A percentile compares a stretch with the other conserved stretches of the same genome.
phyloP scores from a whole-genome alignment of 805 yeast genomes.

The Wickerhamomyces bovis region DNA sequence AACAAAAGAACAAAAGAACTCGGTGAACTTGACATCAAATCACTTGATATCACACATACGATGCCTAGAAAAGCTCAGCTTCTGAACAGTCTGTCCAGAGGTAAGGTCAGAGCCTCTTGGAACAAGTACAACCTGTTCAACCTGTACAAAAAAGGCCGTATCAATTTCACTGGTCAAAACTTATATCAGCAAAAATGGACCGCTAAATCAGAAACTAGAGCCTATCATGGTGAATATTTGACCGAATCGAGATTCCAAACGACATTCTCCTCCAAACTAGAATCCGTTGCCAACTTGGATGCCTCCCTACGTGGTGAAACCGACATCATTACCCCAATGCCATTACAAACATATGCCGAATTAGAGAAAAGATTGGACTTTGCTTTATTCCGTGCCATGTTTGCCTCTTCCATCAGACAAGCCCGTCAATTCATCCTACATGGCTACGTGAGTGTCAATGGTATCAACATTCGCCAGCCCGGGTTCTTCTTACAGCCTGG shows the following conservation, averaged over 20 bases:
- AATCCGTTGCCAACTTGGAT: slow-evolving; percentile 85
- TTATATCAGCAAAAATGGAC: slow-evolving; percentile 88
- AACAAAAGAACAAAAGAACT: no score
- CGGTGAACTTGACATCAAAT: not conserved
- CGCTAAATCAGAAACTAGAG: slow-evolving; percentile 86
- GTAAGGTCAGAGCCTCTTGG: slow-evolving; percentile 82
- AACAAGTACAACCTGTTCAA: slow-evolving; percentile 90
- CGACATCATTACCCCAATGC: slow-evolving; percentile 66
- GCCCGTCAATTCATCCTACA: slow-evolving; percentile 82
- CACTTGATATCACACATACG: not conserved
- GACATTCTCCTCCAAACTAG: slow-evolving; percentile 59
- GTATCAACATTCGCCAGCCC: slow-evolving; percentile 71
- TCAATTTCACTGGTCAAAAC: slow-evolving; percentile 53
- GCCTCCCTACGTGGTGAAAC: slow-evolving; percentile 62
- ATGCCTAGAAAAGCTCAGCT: slow-evolving; percentile 62
- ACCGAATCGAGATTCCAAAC: slow-evolving; percentile 80
- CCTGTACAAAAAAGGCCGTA: slow-evolving; percentile 63
- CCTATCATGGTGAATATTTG: slow-evolving; percentile 91
- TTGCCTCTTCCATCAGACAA: slow-evolving; percentile 90
- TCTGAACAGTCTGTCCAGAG: slow-evolving; percentile 54
- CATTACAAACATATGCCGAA: slow-evolving; percentile 82
- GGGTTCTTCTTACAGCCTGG: slow-evolving; percentile 75
- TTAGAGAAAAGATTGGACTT: slow-evolving; percentile 85
- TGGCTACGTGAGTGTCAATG: slow-evolving; percentile 84
- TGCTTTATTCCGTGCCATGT: slow-evolving; percentile 86